Evolutionary conservation across 345 rosid genomes (phyloP).

Genomic region (Noccaea bulbosa): DNA sequence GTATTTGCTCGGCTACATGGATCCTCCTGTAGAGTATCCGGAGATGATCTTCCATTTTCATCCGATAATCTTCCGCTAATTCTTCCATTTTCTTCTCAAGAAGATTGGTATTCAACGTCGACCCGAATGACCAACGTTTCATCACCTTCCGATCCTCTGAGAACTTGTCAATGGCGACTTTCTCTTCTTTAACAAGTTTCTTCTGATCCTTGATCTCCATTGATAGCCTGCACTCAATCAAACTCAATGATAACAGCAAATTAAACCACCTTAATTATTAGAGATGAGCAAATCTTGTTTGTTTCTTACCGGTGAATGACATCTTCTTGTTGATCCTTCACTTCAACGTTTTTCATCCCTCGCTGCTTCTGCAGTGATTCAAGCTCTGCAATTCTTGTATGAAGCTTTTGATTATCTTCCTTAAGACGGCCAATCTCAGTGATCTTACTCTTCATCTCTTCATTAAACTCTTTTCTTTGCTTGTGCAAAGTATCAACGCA

Average conservation of each 20-base stretch:
- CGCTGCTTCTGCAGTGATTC: constrained; percentile 43
- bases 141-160: constrained; percentile 47
- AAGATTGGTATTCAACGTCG: constrained; percentile 35
- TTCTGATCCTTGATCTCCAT: constrained; percentile 43
- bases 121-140: constrained; percentile 50
- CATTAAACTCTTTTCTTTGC: constrained; percentile 46
- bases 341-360: constrained; percentile 1
- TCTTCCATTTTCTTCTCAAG: constrained; percentile 73
- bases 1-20: constrained; percentile 66
- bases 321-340: constrained; percentile 42
- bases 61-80: constrained; percentile 59
- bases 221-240: constrained; percentile 22
- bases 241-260: neutral
- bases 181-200: constrained; percentile 46
- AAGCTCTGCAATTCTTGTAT: constrained; percentile 41
- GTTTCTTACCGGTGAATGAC: constrained; percentile 20
- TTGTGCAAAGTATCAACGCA: no score
- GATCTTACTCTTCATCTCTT: constrained; percentile 40
- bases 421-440: constrained; percentile 43
- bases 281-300: neutral
- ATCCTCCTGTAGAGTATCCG: constrained; percentile 66
- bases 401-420: constrained; percentile 53
- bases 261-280: neutral
- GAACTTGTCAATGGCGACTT: constrained; percentile 40
- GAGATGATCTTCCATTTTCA: constrained; percentile 66